Base-by-base conservation (phyloP, 352 stramenopile species). In the Phytophthora citricola region DNA sequence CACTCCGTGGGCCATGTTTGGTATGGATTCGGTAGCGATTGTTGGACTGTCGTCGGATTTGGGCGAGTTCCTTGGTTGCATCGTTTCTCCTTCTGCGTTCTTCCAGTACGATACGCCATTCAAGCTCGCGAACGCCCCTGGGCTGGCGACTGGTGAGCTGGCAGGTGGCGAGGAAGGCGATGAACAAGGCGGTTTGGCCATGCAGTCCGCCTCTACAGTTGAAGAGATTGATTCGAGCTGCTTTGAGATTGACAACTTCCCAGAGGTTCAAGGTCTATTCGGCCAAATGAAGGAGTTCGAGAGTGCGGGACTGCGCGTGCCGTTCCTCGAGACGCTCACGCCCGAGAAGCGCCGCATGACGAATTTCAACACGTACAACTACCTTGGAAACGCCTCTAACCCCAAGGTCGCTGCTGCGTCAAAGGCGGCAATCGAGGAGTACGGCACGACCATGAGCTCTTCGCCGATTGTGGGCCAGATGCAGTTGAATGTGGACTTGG, bases 331-430 rank as follows among this genome's bases (percentile, higher is more conserved):
- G 45, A 83, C 80, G 24, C 65, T 94, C 4, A 92, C 83, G 26
- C 63, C 80, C 1, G 83, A 87, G 54, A 92, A 89, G 71, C 77
- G 83, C 11, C 73, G 79, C 43, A 90, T 90, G 79, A 76, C 83
- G 26, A 94, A 94, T 80, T 93, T 92, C 68, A 93, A 93, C 74
- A 93, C 86, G 45, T 94, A 94, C 77, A 94, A 94, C 58, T 94
- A 94, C 58, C 74, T 94, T 14, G 86, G 86, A 17, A 89, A 93
- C 46, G 83, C 86, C 2, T 86, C 76, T 26, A 75, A 92, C 66
- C 54, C 63, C 12, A 67, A 75, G 22, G 82, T 92, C 12, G 75
- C 75, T 15, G 66, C 69, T 51, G 84, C 79, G 17, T 83, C 81
- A 2, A 85, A 87, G 63, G 67, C 75, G 17, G 86, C 69, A 24